Base-by-base conservation (phyloP, 257 asterid species). In the Thymus mandschuricus region DNA sequence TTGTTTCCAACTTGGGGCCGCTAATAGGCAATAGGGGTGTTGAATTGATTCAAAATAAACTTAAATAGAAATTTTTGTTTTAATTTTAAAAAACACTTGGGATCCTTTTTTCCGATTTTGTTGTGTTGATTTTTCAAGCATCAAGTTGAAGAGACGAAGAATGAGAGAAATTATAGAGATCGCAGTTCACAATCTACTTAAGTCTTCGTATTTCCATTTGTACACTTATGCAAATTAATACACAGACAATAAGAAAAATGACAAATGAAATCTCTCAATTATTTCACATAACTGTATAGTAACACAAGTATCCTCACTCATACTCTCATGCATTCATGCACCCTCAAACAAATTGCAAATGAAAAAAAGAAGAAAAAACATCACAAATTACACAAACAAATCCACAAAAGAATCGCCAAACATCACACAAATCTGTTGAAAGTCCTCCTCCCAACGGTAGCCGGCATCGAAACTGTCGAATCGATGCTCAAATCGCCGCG, bases 351-450 rank as follows among this genome's bases (percentile, higher is more conserved):
- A 55, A 70, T 57, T 10, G 31, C n/a, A n/a, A n/a, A n/a, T n/a
- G n/a, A n/a, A 11, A 31, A 41, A 66, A 15, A 29, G 0, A 40
- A 71, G 50, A 51, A 55, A 41, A 54, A 41, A 43, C 70, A n/a
- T 1, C 43, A 66, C 40, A 68, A 68, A 73, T 31, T 38, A 63
- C 80, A 78, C 45, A 59, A 82, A 75, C 3, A 65, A 65, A 69
- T 45, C 27, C 78, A 61, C 15, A 62, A 62, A 1, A 8, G 29
- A 60, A 38, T 38, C 3, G 3, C n/a, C 34, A 62, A 64, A 12
- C 70, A 6, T 81, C 96, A 91, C 89, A 85, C 97, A 84, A 88
- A 91, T 91, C 97, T 87, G 84, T 91, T 91, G 75, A 91, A 91
- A 8, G 95, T 92, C 82, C 78, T 91, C 85, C 89, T 87, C 75